A percentile compares a stretch with the other conserved stretches of the same genome.
phyloP scores from a whole-genome alignment of 441 rosid genomes.

The Capsella rubella region DNA sequence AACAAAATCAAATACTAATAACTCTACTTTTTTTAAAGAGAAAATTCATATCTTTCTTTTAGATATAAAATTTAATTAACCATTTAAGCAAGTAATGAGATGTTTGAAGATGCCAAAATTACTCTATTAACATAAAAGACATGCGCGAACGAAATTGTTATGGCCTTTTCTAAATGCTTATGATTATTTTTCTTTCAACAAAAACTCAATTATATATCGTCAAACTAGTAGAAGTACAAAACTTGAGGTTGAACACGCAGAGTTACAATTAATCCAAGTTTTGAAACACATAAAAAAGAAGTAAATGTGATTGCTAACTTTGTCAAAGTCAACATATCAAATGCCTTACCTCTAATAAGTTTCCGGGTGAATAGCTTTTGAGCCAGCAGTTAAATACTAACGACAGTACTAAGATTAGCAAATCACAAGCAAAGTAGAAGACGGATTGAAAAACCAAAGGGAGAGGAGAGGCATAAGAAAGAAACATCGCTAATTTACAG shows the following conservation, averaged over 20 bases:
- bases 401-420: not conserved
- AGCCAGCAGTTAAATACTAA: not conserved
- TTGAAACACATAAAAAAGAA: no score
- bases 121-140: not conserved
- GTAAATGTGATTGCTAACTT: not conserved
- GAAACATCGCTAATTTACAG: slow-evolving; percentile 35
- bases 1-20: no score
- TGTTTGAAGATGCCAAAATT: not conserved
- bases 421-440: not conserved
- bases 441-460: not conserved
- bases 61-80: not conserved
- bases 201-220: no score
- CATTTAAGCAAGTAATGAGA: not conserved
- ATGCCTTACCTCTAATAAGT: not conserved
- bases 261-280: no score
- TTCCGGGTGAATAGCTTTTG: not conserved
- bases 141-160: no score
- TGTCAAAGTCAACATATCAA: not conserved
- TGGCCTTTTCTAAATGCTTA: no score
- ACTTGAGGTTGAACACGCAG: no score
- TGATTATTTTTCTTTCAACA: no score
- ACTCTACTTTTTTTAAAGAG: no score
- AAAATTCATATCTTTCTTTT: no score
- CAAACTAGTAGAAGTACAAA: no score
- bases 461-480: not conserved